phyloP scores from a whole-genome alignment of 345 rosid genomes.

The Murraya paniculata region DNA sequence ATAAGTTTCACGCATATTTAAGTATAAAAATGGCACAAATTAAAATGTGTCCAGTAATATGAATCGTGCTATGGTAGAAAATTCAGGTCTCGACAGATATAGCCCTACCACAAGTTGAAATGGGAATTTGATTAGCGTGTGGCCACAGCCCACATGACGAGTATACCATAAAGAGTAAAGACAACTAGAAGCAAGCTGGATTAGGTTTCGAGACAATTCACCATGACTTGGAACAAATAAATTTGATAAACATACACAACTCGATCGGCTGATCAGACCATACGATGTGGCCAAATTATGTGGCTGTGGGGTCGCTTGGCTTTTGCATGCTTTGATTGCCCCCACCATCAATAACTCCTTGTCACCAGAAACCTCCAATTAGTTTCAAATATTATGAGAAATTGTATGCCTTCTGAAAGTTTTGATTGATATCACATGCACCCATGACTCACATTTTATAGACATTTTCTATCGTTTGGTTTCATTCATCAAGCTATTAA shows the following conservation, averaged over 20 bases:
- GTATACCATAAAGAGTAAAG: neutral
- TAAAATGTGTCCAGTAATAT: no score
- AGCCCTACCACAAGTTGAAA: neutral
- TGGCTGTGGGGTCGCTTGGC: no score
- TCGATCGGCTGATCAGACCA: neutral
- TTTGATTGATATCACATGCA: no score
- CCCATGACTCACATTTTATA: no score
- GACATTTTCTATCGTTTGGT: no score
- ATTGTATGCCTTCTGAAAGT: no score
- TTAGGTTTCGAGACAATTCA: neutral
- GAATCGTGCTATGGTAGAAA: neutral
- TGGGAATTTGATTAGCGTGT: neutral
- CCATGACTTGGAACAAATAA: neutral
- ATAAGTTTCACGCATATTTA: no score
- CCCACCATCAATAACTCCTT: neutral
- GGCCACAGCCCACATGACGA: neutral
- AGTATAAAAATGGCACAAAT: no score
- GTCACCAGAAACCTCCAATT: no score
- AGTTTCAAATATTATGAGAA: no score
- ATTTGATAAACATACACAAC: neutral
- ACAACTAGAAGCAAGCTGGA: neutral
- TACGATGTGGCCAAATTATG: neutral
- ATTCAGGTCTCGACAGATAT: neutral
- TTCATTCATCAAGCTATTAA: no score
- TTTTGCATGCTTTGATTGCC: neutral